phyloP scores from a whole-genome alignment of 495 filamentous ascomycete genomes.

The Aspergillus saccharolyticus region DNA sequence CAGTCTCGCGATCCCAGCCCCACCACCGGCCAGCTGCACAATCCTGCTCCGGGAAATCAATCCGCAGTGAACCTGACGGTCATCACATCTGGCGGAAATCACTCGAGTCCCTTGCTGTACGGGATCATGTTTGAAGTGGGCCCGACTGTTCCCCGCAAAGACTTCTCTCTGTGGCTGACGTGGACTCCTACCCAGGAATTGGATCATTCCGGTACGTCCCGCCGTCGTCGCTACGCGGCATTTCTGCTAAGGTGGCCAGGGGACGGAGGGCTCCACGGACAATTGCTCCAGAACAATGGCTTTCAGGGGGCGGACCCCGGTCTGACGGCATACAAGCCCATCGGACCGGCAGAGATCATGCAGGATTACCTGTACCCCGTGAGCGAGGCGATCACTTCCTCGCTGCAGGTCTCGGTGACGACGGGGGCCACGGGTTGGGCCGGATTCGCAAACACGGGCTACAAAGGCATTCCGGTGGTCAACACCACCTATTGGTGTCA shows the following conservation, averaged over 20 bases:
- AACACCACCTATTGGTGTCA: slow-evolving; percentile 45
- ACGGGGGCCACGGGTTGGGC: slow-evolving; percentile 34
- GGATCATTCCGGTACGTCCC: slow-evolving; percentile 56
- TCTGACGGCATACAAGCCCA: slow-evolving; percentile 50
- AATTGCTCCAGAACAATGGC: slow-evolving; percentile 69
- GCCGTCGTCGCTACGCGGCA: neutral
- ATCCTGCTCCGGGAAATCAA: neutral
- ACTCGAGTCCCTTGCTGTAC: slow-evolving; percentile 50
- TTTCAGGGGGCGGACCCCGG: slow-evolving; percentile 53
- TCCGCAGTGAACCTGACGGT: slow-evolving; percentile 9
- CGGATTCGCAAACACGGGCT: slow-evolving; percentile 57
- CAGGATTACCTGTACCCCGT: slow-evolving; percentile 49
- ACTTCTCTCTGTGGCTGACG: neutral
- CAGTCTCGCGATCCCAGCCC: neutral
- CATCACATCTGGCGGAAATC: slow-evolving; percentile 44
- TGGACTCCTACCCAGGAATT: slow-evolving; percentile 48
- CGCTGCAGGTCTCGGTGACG: slow-evolving; percentile 49
- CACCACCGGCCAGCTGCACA: neutral
- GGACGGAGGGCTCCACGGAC: slow-evolving; percentile 72
- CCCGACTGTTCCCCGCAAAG: neutral
- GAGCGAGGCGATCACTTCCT: slow-evolving; percentile 49
- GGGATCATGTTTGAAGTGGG: slow-evolving; percentile 57
- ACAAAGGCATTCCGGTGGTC: slow-evolving; percentile 55
- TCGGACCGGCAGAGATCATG: slow-evolving; percentile 46
- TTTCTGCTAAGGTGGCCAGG: slow-evolving; percentile 13